Evolutionary conservation across 192 early-diverging fungal genomes (phyloP).

Genomic region (Coemansia asiatica): DNA sequence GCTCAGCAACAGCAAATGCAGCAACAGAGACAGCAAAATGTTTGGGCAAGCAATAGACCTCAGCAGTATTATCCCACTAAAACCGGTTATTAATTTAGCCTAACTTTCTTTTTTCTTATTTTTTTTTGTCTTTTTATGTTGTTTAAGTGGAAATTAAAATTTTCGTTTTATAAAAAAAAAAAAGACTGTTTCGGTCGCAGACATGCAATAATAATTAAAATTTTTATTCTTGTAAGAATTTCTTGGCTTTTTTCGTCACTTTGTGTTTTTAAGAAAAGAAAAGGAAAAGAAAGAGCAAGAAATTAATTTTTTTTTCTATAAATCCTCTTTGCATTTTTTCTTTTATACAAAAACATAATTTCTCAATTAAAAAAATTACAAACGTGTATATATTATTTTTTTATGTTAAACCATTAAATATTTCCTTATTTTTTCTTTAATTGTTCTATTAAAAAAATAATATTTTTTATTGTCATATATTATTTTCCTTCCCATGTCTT

Average conservation of each 20-base stretch:
- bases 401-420: too few species aligned
- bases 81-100: constrained; percentile 5
- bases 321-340: not conserved
- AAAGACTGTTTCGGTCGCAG: too few species aligned
- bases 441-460: too few species aligned
- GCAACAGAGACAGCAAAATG: not conserved
- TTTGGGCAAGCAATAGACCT: constrained; percentile 12
- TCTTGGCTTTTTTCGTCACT: too few species aligned
- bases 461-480: too few species aligned
- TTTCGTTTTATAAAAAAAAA: not conserved
- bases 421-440: too few species aligned
- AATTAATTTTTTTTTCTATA: not conserved
- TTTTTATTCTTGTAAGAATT: too few species aligned
- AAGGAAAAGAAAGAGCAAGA: not conserved
- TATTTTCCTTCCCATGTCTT: not conserved
- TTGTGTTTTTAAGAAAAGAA: not conserved
- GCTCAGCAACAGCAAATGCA: constrained; percentile 12
- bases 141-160: not conserved
- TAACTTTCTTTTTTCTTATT: not conserved
- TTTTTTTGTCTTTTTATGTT: not conserved
- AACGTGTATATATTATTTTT: too few species aligned
- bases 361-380: too few species aligned
- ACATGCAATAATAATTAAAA: too few species aligned
- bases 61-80: constrained; percentile 13
- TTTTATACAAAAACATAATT: not conserved